A percentile compares a stretch with the other conserved stretches of the same genome.
Conservation (phyloP, 2,329 filamentous ascomycete genomes). For the Mariannaea elegans region DNA sequence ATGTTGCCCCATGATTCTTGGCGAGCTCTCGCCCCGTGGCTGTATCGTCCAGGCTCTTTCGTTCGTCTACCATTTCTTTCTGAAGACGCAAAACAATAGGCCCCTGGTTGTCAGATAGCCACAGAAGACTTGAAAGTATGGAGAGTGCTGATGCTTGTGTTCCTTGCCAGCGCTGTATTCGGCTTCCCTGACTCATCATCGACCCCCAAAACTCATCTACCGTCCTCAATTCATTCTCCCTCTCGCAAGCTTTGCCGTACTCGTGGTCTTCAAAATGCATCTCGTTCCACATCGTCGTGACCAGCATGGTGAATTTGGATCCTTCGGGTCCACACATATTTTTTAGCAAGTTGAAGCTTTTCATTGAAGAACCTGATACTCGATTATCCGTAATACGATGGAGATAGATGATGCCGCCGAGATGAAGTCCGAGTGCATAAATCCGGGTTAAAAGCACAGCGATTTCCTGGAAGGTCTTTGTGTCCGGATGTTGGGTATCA, state of each 20-base stretch:
- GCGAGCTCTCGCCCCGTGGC: neutral
- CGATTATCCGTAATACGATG: slow-evolving; percentile 18
- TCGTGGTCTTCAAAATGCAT: neutral
- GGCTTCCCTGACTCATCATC: neutral
- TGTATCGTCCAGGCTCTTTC: neutral
- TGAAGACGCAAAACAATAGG: neutral
- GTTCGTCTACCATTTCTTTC: neutral
- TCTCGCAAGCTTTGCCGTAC: neutral
- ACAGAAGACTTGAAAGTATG: neutral
- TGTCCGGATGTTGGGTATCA: neutral
- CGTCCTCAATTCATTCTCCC: neutral
- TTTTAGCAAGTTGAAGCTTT: neutral
- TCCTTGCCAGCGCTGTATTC: neutral
- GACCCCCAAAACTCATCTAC: neutral
- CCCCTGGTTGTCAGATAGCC: neutral
- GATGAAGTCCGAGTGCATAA: neutral
- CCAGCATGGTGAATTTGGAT: neutral
- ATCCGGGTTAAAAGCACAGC: neutral
- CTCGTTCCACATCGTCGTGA: slow-evolving; percentile 10
- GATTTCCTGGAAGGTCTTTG: neutral
- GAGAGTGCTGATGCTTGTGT: neutral
- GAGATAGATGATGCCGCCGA: slow-evolving; percentile 3
- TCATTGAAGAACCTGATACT: neutral
- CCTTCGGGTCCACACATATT: slow-evolving; percentile 10
- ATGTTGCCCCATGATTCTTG: neutral